These are phyloP conservation scores for Oidium heveae DNA, from an alignment of 2,329 filamentous ascomycete genomes.

Conservation along the genomic window DNA sequence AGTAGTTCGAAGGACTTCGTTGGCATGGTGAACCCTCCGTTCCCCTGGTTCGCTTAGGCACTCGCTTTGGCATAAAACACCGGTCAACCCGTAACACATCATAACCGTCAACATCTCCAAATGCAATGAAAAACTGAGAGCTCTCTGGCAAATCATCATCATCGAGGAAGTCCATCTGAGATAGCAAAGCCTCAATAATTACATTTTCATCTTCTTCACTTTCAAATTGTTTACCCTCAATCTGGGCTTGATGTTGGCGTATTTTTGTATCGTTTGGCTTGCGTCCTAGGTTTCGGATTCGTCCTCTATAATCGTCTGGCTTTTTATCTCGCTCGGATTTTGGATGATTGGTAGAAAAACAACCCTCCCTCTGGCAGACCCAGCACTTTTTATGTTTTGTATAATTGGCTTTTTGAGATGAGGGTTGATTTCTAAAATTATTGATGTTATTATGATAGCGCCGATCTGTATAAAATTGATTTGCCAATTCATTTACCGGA, in stretches of 20 bases:
- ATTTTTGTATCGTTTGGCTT: not conserved
- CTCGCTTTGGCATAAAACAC: no score
- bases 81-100: no score
- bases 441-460: not conserved
- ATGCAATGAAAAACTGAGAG: not conserved
- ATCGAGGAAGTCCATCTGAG: not conserved
- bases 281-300: not conserved
- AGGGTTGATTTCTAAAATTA: not conserved
- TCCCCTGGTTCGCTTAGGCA: no score
- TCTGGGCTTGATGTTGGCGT: not conserved
- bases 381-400: not conserved
- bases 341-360: not conserved
- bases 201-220: not conserved
- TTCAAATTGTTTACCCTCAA: not conserved
- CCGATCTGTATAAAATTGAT: not conserved
- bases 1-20: no score
- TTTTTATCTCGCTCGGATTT: not conserved
- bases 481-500: not conserved
- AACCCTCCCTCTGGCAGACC: not conserved
- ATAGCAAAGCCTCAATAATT: not conserved
- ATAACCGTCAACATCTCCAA: not conserved
- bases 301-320: not conserved
- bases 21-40: no score
- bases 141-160: not conserved
- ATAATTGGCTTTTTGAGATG: not conserved